Evolutionary conservation across 2,329 filamentous ascomycete genomes (phyloP).

Genomic region (Tolypocladium endophyticum): DNA sequence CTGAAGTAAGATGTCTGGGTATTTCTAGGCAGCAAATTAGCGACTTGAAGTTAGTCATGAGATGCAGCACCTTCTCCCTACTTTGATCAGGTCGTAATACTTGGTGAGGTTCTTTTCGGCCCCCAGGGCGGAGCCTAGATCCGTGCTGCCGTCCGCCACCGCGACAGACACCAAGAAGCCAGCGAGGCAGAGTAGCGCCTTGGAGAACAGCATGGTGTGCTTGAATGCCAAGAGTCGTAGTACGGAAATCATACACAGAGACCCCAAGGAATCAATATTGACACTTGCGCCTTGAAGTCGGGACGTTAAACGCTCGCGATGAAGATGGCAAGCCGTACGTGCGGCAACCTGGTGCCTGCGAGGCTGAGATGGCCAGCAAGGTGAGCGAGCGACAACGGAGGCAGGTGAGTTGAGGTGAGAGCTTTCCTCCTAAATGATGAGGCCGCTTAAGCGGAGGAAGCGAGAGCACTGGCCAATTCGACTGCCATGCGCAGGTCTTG

Average conservation of each 20-base stretch:
- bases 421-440: neutral
- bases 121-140: constrained; percentile 28
- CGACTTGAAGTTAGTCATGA: neutral
- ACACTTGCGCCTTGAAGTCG: neutral
- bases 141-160: constrained; percentile 12
- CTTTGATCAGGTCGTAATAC: constrained; percentile 32
- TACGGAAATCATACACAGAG: neutral
- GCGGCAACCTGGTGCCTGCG: neutral
- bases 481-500: neutral
- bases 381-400: neutral
- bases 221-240: neutral
- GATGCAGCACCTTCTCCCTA: constrained; percentile 7
- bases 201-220: constrained; percentile 9
- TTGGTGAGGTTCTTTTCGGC: constrained; percentile 30
- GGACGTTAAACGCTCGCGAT: neutral
- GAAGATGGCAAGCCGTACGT: neutral
- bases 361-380: neutral
- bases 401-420: no score
- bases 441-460: neutral
- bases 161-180: constrained; percentile 9
- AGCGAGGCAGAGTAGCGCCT: constrained; percentile 10
- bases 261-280: no score
- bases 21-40: constrained; percentile 23
- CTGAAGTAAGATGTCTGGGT: constrained; percentile 32
- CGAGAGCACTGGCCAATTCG: neutral